Base-by-base conservation (phyloP, 345 rosid genomes). In the Eucalyptus polybractea region DNA sequence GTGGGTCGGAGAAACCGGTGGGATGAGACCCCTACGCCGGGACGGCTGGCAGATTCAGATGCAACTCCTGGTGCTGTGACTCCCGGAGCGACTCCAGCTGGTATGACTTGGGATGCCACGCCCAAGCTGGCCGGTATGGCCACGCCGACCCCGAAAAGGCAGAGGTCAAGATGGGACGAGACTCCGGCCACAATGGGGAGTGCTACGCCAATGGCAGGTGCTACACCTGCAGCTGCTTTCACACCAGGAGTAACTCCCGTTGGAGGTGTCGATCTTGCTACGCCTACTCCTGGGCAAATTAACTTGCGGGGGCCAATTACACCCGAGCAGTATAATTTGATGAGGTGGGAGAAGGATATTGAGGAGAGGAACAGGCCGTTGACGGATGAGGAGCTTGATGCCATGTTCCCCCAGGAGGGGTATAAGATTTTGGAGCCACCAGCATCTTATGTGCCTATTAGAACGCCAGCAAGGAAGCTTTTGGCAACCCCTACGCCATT, bases 11-110 rank as follows among this genome's bases (percentile, higher is more conserved):
- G 98, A 91, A 97, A 97, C 90, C 94, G 99, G 62, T 98, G 99
- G 99, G 99, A 98, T 58, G 99, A 98, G 91, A 97, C 99, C 16
- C 99, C 99, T 7, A 98, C 99, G 0, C 99, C 99, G 1, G 99
- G 99, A 7, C 93, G 99, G 62, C 44, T 96, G 33, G 96, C 93
- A 8, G 99, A 98, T 93, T 94, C 98, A 1, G 99, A 96, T 93
- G 98, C 97, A 7, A 97, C 99, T 37, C 99, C 99, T 22, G 99
- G 95, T 87, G 96, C 97, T 45, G 97, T 83, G 40, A 97, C 99
- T 13, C 99, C 99, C 4, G 98, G 99, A 44, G 98, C 99, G 8
- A 98, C 99, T 24, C 99, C 99, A 44, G 95, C 97, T 15, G 99
- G 99, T 69, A 95, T 95, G 91, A 92, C 98, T 86, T 97, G 99